Percentiles rank a stretch among this genome's conserved stretches.
These are phyloP conservation scores for Mucor indicus DNA, from an alignment of 371 early-diverging fungal species.

Conservation along the genomic window DNA sequence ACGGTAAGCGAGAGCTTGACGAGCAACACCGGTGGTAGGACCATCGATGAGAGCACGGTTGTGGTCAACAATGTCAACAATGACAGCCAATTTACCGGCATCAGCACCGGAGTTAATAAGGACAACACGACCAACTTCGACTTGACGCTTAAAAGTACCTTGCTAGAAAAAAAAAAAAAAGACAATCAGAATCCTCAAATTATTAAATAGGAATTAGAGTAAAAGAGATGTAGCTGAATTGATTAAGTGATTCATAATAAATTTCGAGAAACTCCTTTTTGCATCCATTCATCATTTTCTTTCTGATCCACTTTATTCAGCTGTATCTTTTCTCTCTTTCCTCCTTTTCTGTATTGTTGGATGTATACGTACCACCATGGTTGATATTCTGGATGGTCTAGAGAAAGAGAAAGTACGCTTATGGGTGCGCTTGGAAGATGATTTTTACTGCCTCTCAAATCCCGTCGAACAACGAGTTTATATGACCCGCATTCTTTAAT, in stretches of 20 bases:
- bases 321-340: not conserved
- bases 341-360: not conserved
- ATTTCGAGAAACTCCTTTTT: not conserved
- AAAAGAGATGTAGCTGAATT: no score
- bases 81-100: conserved; percentile 94
- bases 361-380: conserved; percentile 31
- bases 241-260: no score
- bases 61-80: conserved; percentile 99
- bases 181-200: not conserved
- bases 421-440: conserved; percentile 12
- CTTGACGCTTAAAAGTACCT: conserved; percentile 84
- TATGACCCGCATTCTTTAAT: no score
- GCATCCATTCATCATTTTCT: not conserved
- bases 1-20: conserved; percentile 85
- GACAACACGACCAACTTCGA: conserved; percentile 98
- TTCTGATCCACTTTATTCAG: not conserved
- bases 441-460: no score
- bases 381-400: conserved; percentile 28
- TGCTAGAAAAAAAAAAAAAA: conserved; percentile 26
- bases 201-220: conserved; percentile 1
- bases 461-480: no score
- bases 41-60: conserved; percentile 96
- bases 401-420: conserved; percentile 23
- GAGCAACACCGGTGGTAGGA: conserved; percentile 92
- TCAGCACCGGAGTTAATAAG: conserved; percentile 91